Evolutionary conservation across 805 yeast species (phyloP).

Genomic region (Tetrapisispora pingtungensis): DNA sequence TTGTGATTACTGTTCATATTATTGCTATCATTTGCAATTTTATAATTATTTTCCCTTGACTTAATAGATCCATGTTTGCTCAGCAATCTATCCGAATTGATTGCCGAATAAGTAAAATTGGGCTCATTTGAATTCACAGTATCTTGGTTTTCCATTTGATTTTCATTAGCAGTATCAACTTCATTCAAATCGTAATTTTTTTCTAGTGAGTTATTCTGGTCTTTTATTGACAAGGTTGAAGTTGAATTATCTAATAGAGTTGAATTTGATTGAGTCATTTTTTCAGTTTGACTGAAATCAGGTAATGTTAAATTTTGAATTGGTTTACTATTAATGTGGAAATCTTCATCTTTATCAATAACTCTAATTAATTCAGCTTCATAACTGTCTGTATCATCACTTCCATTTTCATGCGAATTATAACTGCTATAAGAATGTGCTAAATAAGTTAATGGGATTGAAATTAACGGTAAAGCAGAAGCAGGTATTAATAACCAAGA

Average conservation of each 20-base stretch:
- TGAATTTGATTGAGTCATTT: neutral
- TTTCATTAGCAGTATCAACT: slow-evolving; percentile 1
- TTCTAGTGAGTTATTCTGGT: neutral
- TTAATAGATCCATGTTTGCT: neutral
- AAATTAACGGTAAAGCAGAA: slow-evolving; percentile 44
- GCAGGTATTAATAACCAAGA: slow-evolving; percentile 64
- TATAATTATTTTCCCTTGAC: neutral
- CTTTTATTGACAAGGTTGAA: neutral
- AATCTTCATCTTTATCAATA: slow-evolving; percentile 1
- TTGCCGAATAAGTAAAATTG: slow-evolving; percentile 17
- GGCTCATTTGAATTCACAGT: slow-evolving; percentile 1
- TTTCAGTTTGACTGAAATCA: slow-evolving; percentile 5
- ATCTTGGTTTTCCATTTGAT: neutral
- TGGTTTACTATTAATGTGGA: neutral
- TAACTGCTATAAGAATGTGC: slow-evolving; percentile 20
- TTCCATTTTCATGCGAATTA: slow-evolving; percentile 8
- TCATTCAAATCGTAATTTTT: neutral
- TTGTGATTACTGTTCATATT: neutral
- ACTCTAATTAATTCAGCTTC: slow-evolving; percentile 1
- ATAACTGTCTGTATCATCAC: slow-evolving; percentile 12
- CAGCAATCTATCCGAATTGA: slow-evolving; percentile 8
- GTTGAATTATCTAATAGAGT: neutral
- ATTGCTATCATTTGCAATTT: neutral
- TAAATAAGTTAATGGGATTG: slow-evolving; percentile 41
- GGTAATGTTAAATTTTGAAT: slow-evolving; percentile 3